Percentiles rank a stretch among this genome's conserved stretches.
These are phyloP conservation scores for Cunninghamia lanceolata DNA, from an alignment of 75 land plant genomes.

Conservation along the genomic window DNA sequence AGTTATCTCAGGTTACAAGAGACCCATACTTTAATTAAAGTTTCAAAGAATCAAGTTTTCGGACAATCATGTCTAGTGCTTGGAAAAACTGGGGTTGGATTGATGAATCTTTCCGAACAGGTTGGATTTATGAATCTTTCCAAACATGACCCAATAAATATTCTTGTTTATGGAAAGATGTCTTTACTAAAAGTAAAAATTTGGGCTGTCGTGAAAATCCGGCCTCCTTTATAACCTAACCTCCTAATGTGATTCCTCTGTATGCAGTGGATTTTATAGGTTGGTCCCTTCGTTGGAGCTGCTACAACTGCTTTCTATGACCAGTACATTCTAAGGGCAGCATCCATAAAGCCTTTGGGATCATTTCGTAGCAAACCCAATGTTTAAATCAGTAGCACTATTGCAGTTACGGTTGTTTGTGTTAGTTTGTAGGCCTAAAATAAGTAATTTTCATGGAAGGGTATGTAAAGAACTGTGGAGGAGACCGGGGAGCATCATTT, in stretches of 20 bases:
- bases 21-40: background rate
- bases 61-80: background rate
- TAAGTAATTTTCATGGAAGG: background rate
- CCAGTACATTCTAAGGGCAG: conserved; percentile 54
- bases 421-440: background rate
- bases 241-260: background rate
- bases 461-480: background rate
- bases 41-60: background rate
- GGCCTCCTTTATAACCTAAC: background rate
- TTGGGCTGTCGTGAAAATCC: background rate
- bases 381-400: conserved; percentile 10
- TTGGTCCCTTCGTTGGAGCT: conserved; percentile 59
- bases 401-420: background rate
- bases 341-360: conserved; percentile 42
- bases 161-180: background rate
- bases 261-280: conserved; percentile 73
- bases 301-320: conserved; percentile 53
- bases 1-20: background rate
- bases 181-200: too few species aligned
- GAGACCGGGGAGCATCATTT: background rate
- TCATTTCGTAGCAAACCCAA: conserved; percentile 51
- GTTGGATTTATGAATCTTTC: background rate
- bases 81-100: too few species aligned
- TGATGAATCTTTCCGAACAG: too few species aligned
- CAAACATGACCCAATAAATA: too few species aligned